These are phyloP conservation scores for Venturia pyrina DNA, from an alignment of 2,329 filamentous ascomycete species.

Conservation along the genomic window DNA sequence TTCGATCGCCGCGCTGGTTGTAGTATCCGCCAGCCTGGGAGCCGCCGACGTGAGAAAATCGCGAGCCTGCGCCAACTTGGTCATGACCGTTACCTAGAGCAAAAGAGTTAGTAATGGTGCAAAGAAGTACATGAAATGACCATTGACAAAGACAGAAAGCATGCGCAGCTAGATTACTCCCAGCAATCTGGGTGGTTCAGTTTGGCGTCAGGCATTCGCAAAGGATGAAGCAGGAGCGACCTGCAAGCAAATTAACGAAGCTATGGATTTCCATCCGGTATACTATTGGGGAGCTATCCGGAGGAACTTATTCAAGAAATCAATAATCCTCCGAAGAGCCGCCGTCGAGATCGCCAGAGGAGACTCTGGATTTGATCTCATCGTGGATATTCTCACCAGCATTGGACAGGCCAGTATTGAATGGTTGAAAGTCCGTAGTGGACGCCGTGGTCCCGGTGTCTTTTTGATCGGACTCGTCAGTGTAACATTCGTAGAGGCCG, in stretches of 20 bases:
- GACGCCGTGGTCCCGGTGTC: no score
- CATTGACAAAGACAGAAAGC: neutral
- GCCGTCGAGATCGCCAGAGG: no score
- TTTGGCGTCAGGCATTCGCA: neutral
- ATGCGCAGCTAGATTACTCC: neutral
- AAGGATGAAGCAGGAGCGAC: neutral
- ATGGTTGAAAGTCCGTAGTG: no score
- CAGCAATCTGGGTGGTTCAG: neutral
- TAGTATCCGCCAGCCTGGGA: constrained; percentile 11
- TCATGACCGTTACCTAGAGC: constrained; percentile 14
- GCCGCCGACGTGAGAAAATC: constrained; percentile 5
- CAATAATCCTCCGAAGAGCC: neutral
- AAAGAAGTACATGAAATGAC: neutral
- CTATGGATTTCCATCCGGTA: neutral
- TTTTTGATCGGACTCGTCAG: no score
- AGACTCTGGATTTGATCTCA: no score
- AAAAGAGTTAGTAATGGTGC: neutral
- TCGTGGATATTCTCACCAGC: no score
- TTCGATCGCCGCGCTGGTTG: constrained; percentile 23
- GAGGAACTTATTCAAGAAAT: no score
- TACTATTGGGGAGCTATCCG: neutral
- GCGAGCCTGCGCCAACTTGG: constrained; percentile 10
- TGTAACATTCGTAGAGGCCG: no score
- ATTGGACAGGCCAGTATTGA: no score
- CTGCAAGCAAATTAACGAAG: neutral